Evolutionary conservation across 2,329 filamentous ascomycete genomes (phyloP), one percentile per base, ranked within the genome.

Genomic region (Niveomyces coronatus): DNA sequence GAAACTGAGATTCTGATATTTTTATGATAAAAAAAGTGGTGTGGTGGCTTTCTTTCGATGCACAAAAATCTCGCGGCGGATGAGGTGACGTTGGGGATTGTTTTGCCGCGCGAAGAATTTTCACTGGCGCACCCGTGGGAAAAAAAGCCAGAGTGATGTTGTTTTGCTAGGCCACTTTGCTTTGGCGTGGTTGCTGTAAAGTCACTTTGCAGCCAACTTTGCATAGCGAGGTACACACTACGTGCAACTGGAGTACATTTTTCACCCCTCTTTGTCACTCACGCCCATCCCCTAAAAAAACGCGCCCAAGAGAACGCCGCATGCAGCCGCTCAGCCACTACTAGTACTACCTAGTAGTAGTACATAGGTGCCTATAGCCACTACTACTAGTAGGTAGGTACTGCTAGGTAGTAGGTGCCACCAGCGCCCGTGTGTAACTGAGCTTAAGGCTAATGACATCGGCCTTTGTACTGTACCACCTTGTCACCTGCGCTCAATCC

Each of bases 81-180:
- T 67, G 68, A 63, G 62, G 63, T 71, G 70, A 69, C 67, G 70
- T 72, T 71, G 67, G 58, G n/a, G 59, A 61, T 64, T 64, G 63
- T 65, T 71, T 65, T 63, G 66, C 58, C 64, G 65, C 65, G 62
- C 63, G 61, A 61, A 63, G 64, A 71, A 65, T 71, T 70, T 71
- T 71, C 65, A 58, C 63, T 60, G 52, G 44, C 44, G 46, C 46
- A 44, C 44, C 43, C 46, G 46, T 44, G 41, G 46, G 45, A 47
- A 42, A 43, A 31, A 28, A 37, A 31, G 18, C 8, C 30, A 39
- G 37, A 29, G 30, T 32, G 34, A 28, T 33, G 37, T 39, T 41
- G 35, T 37, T 39, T 45, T 42, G 32, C 37, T n/a, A n/a, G n/a
- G n/a, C n/a, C n/a, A n/a, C n/a, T n/a, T 27, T 20, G 30, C 7